Evolutionary conservation across 257 asterid genomes (phyloP).

Genomic region (Nicotiana otophora): DNA sequence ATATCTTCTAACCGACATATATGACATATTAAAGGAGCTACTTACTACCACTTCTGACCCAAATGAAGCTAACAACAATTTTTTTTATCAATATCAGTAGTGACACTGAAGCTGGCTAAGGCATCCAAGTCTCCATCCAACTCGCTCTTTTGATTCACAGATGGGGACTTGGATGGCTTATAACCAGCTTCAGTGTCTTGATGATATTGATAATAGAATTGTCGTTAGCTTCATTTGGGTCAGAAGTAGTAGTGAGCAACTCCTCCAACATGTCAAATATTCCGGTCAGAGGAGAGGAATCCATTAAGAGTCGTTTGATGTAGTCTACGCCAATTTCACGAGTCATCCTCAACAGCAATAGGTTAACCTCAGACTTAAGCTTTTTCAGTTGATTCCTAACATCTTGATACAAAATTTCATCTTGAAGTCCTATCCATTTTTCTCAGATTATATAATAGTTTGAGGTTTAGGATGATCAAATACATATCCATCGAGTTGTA

Average conservation of each 20-base stretch:
- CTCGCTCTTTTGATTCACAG: background rate
- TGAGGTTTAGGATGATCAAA: background rate
- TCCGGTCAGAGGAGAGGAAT: background rate
- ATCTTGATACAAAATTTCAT: background rate
- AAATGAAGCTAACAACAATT: too few species aligned
- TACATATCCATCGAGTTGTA: background rate
- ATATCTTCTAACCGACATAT: background rate
- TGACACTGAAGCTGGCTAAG: too few species aligned
- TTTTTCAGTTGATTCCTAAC: background rate
- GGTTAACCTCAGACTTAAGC: background rate
- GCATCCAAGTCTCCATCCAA: too few species aligned
- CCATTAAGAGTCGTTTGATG: background rate
- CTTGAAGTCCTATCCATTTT: too few species aligned
- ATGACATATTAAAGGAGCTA: background rate
- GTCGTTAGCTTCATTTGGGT: background rate
- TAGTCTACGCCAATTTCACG: background rate
- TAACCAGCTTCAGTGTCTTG: background rate
- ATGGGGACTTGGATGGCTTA: background rate
- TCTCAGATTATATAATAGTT: background rate
- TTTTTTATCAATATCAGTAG: too few species aligned
- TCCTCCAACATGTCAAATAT: background rate
- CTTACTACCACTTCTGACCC: background rate
- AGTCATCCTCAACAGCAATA: background rate
- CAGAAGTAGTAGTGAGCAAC: background rate
- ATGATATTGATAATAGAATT: background rate